These are phyloP conservation scores for Diaporthe vexans DNA, from an alignment of 2,329 filamentous ascomycete genomes.

Conservation along the genomic window DNA sequence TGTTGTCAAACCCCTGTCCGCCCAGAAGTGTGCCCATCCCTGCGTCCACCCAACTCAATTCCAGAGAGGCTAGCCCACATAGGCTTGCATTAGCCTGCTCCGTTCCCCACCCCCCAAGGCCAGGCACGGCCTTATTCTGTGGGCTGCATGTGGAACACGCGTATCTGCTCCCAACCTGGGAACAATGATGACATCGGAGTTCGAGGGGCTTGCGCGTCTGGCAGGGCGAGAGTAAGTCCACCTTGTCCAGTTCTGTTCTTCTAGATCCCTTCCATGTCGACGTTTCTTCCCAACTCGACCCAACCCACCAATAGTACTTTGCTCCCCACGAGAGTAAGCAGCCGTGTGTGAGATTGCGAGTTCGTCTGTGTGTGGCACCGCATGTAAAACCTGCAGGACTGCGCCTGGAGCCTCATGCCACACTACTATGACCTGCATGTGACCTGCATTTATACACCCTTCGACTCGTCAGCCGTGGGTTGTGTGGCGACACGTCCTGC, in stretches of 20 bases:
- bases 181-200: neutral
- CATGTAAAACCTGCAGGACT: conserved; percentile 3
- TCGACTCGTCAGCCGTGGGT: conserved; percentile 6
- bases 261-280: neutral
- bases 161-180: neutral
- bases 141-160: conserved; percentile 29
- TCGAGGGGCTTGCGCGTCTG: conserved; percentile 25
- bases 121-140: conserved; percentile 25
- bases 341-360: neutral
- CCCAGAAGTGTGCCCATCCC: neutral
- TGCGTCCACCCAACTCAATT: conserved; percentile 6
- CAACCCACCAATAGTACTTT: neutral
- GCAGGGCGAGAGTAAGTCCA: neutral
- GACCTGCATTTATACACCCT: conserved; percentile 5
- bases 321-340: neutral
- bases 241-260: neutral
- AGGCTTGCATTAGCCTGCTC: neutral
- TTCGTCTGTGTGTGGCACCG: neutral
- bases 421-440: conserved; percentile 8
- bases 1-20: neutral
- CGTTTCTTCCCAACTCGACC: neutral
- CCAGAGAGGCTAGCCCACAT: neutral
- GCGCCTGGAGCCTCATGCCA: conserved; percentile 2
- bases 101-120: too few species aligned
- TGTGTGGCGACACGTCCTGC: neutral